Evolutionary conservation across 352 stramenopile genomes (phyloP), one percentile per base, ranked within the genome.

Genomic region (Globisporangium solare): DNA sequence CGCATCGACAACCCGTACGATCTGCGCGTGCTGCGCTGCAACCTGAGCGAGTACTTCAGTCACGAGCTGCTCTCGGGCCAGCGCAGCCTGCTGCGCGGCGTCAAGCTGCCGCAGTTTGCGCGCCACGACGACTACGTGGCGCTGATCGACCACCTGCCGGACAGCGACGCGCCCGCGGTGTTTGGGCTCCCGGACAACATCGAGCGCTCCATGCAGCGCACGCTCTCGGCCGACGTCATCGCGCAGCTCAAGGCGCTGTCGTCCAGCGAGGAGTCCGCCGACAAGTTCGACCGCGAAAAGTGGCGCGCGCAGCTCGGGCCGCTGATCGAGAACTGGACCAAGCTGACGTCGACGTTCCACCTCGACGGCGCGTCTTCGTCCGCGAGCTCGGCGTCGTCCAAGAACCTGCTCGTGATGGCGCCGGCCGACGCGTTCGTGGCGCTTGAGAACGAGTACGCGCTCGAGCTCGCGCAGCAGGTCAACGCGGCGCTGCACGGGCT

Each of bases 181-280:
- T 98, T 98, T 51, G 84, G 89, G 0, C 66, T 98, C 5, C 92
- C 94, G 0, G 83, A 97, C 56, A 98, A 98, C 68, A 97, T 98
- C 45, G 94, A 98, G 64, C 74, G 90, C 1, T 97, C 79, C 3
- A 89, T 98, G 59, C 93, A 98, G 64, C 86, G 94, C n/a, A 84
- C 88, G 20, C 68, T 83, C 8, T 97, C 89, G 18, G 61, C 71
- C 1, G 64, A 83, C 13, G 83, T 98, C n/a, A 88, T 97, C 22
- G 67, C 74, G 13, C 83, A 97, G 51, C 74, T 98, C 24, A 84
- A 95, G 47, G 75, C 79, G 56, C 76, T 98, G 10, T 86, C 77
- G 11, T 73, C 83, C 22, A 89, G 68, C 54, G 74, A 85, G 51
- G 67, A 79, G 12, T 68, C 65, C 2, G 71, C 64, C 0, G 75